Evolutionary conservation across 2,329 filamentous ascomycete genomes (phyloP), one percentile per base, ranked within the genome.

Genomic region (Mariannaea elegans): DNA sequence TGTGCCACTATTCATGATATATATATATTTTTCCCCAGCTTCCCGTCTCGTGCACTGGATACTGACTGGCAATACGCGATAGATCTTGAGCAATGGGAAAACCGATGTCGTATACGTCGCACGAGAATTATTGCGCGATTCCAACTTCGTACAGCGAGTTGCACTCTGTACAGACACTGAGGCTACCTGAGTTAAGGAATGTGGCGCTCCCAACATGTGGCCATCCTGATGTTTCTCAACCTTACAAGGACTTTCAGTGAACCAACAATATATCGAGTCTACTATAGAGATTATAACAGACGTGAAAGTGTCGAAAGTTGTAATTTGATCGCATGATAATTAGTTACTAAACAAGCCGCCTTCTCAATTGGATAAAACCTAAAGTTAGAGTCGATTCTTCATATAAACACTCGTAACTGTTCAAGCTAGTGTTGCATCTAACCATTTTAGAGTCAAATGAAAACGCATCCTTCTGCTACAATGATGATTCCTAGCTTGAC

Each of bases 81-180:
- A 49, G 46, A 49, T 49, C 16, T 34, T 49, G 18, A 49, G 18
- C 18, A 49, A 49, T 12, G 31, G 18, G 1, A 49, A 49, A 10
- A n/a, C 46, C 13, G 46, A 49, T 14, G 31, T 49, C 10, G 46
- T 49, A 7, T 29, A 49, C 31, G 46, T 49, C 12, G 46, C 46
- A 9, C 29, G 46, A 2, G 46, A 49, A 14, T 49, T 49, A 14
- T 14, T 49, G 18, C 31, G 46, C 19, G 46, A 49, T 21, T 29
- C 46, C 16, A 49, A 49, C 8, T 49, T 49, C 23, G 32, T 49
- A 1, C 46, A 49, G 23, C 18, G 23, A 27, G 46, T 49, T 24
- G 46, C 46, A 4, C 46, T 49, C 7, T 21, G n/a, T n/a, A 49
- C 46, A 8, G 31, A 16, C 14, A 38, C 31, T 7, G 19, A 49